Evolutionary conservation across 768 basidiomycete species (phyloP).

Genomic region (Phylloporus arenicola): DNA sequence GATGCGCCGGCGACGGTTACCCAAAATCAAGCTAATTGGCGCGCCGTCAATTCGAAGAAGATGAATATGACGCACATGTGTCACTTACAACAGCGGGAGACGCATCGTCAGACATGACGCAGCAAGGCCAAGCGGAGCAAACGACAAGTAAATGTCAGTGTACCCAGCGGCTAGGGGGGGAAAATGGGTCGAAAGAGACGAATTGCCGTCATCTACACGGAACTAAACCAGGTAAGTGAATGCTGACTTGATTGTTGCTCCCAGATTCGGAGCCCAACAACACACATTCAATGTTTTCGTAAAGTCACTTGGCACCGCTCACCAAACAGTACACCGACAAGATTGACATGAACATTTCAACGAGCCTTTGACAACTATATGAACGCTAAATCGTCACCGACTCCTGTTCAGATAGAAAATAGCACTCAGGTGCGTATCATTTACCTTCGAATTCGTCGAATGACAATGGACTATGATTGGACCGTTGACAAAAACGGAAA

Average conservation of each 20-base stretch:
- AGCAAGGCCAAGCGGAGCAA: conserved; percentile 16
- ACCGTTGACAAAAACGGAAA: not conserved
- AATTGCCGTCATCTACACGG: not conserved
- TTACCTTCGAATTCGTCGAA: not conserved
- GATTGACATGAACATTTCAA: not conserved
- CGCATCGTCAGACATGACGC: conserved; percentile 13
- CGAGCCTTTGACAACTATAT: not conserved
- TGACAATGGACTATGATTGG: not conserved
- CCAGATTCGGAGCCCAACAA: not conserved
- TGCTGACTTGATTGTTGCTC: not conserved
- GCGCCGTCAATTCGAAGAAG: not conserved
- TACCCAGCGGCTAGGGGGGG: conserved; percentile 9
- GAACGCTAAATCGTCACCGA: not conserved
- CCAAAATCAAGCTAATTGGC: conserved; percentile 16
- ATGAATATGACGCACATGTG: not conserved
- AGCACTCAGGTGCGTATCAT: not conserved
- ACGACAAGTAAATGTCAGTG: not conserved
- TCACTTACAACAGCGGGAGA: conserved; percentile 24
- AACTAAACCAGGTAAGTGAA: not conserved
- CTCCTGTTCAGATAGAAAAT: not conserved
- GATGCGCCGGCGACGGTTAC: conserved; percentile 1
- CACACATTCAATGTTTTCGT: not conserved
- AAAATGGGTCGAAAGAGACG: too few relatives aligned
- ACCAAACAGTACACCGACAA: not conserved
- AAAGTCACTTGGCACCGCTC: not conserved